Conservation (phyloP, 495 filamentous ascomycete species). For the Tuber umbilicatum region DNA sequence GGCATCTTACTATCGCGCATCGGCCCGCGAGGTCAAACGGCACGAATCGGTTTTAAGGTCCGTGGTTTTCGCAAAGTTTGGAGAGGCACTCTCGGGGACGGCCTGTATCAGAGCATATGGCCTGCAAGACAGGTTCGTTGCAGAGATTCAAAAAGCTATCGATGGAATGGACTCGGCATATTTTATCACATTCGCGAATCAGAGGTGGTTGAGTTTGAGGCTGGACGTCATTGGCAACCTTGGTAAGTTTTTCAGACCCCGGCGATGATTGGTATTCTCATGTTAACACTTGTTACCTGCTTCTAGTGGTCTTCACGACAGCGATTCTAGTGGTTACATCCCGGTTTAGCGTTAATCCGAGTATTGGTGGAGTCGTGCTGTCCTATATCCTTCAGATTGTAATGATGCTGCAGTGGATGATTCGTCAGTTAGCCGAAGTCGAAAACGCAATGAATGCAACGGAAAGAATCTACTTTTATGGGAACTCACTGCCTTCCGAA, state of each 20-base stretch:
- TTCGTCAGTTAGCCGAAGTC: slow-evolving; percentile 88
- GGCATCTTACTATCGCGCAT: slow-evolving; percentile 80
- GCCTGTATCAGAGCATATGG: slow-evolving; percentile 86
- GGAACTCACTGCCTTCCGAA: slow-evolving; percentile 78
- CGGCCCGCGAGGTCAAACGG: slow-evolving; percentile 87
- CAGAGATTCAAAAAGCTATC: slow-evolving; percentile 61
- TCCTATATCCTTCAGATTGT: slow-evolving; percentile 90
- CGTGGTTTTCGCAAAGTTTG: slow-evolving; percentile 80
- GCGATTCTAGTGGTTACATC: slow-evolving; percentile 90
- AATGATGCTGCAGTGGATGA: slow-evolving; percentile 93
- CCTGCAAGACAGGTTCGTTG: slow-evolving; percentile 63
- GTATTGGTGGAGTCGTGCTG: slow-evolving; percentile 77
- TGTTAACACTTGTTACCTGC: neutral
- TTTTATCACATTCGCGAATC: slow-evolving; percentile 87
- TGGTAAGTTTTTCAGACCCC: slow-evolving; percentile 1
- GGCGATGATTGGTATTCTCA: neutral
- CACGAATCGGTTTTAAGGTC: slow-evolving; percentile 86
- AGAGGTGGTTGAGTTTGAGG: slow-evolving; percentile 80
- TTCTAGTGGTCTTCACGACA: slow-evolving; percentile 65
- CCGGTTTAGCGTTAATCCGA: slow-evolving; percentile 77
- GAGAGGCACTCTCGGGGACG: slow-evolving; percentile 76
- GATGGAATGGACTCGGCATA: slow-evolving; percentile 91
- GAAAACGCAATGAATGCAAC: slow-evolving; percentile 98
- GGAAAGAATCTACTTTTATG: slow-evolving; percentile 90
- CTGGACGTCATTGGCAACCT: slow-evolving; percentile 75